These are phyloP conservation scores for Bjerkandera adusta DNA, from an alignment of 1,284 basidiomycete genomes.

Conservation along the genomic window DNA sequence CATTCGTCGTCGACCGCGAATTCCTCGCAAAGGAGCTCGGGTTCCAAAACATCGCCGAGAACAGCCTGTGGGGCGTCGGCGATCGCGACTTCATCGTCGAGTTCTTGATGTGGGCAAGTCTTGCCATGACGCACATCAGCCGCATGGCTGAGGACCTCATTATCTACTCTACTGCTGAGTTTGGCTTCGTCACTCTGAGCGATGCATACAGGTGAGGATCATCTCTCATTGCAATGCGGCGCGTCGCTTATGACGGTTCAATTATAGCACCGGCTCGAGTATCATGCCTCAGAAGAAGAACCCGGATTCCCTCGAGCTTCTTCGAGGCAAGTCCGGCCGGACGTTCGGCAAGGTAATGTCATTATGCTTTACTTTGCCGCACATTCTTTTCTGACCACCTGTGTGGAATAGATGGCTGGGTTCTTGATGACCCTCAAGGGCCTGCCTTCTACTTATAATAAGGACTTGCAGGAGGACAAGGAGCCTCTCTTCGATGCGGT, in stretches of 20 bases:
- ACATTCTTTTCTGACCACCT: neutral
- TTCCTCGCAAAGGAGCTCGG: constrained; percentile 86
- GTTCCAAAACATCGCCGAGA: constrained; percentile 84
- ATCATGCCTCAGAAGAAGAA: constrained; percentile 99
- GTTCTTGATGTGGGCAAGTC: constrained; percentile 94
- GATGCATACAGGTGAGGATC: constrained; percentile 87
- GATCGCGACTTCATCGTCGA: constrained; percentile 98
- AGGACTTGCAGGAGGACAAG: constrained; percentile 98
- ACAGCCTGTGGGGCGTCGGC: constrained; percentile 93
- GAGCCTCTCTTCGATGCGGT: constrained; percentile 96
- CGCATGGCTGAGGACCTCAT: constrained; percentile 96
- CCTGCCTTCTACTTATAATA: constrained; percentile 98
- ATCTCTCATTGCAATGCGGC: constrained; percentile 3
- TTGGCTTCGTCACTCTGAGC: constrained; percentile 91
- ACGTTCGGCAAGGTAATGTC: constrained; percentile 84
- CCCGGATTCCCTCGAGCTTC: constrained; percentile 92
- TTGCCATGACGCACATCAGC: constrained; percentile 92
- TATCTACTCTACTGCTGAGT: constrained; percentile 95
- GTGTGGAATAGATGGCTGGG: constrained; percentile 78
- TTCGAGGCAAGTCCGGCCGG: constrained; percentile 94
- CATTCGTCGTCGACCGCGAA: constrained; percentile 89
- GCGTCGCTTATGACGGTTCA: constrained; percentile 8
- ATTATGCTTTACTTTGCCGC: constrained; percentile 6
- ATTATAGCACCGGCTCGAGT: constrained; percentile 97
- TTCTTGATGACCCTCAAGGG: constrained; percentile 99